phyloP scores from a whole-genome alignment of 306 rosid genomes.

The Pyrus bretschneideri region DNA sequence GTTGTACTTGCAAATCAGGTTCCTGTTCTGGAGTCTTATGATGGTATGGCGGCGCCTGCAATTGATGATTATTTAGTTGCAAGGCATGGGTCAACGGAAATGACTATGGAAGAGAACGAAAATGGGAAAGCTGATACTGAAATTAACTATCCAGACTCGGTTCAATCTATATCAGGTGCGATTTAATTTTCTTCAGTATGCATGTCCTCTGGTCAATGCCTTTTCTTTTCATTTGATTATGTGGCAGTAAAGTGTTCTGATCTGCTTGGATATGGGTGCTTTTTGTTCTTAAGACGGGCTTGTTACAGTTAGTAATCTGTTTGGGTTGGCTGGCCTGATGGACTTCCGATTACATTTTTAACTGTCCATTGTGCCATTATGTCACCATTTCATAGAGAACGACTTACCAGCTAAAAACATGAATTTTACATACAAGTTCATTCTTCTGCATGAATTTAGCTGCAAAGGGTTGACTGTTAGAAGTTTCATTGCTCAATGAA shows the following conservation, averaged over 20 bases:
- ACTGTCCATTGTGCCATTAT: not conserved
- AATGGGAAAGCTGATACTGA: constrained; percentile 22
- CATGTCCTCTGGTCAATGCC: not conserved
- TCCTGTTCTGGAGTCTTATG: constrained; percentile 21
- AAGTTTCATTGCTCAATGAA: not conserved
- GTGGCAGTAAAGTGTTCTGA: not conserved
- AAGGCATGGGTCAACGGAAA: constrained; percentile 14
- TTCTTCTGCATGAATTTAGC: not conserved
- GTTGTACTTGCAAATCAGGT: constrained; percentile 23
- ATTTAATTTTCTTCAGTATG: not conserved
- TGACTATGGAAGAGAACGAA: constrained; percentile 33
- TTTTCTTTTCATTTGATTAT: not conserved
- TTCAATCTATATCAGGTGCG: constrained; percentile 41
- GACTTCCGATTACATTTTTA: not conserved
- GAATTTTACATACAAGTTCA: not conserved
- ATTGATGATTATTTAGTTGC: constrained; percentile 26
- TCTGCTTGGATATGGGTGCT: not conserved
- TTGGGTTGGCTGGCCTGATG: not conserved
- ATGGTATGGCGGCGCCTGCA: not conserved
- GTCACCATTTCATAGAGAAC: not conserved
- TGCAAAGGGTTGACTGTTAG: not conserved
- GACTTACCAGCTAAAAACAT: not conserved
- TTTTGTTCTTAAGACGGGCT: not conserved
- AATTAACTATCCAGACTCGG: constrained; percentile 13
- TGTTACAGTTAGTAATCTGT: not conserved